These are phyloP conservation scores for Gryganskiella cystojenkinii DNA, from an alignment of 192 early-diverging fungal genomes.

Conservation along the genomic window DNA sequence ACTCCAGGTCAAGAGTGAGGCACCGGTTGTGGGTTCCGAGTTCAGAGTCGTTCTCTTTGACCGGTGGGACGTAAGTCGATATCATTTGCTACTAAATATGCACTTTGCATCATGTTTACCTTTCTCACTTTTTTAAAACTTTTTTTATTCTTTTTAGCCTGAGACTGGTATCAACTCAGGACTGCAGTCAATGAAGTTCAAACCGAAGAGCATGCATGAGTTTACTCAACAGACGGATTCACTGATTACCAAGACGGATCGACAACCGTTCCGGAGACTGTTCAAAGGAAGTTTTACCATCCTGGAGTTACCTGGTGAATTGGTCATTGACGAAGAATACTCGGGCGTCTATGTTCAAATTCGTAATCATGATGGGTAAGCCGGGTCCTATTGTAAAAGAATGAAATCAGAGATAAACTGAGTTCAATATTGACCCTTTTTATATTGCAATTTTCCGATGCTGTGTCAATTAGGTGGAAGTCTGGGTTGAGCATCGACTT, in stretches of 20 bases:
- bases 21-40: conserved; percentile 41
- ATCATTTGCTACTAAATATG: too few species aligned
- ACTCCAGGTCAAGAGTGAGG: conserved; percentile 34
- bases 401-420: neutral
- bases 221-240: conserved; percentile 34
- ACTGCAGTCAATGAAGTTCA: conserved; percentile 10
- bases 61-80: conserved; percentile 21
- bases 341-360: conserved; percentile 36
- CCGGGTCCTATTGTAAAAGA: neutral
- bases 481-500: conserved; percentile 40
- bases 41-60: conserved; percentile 34
- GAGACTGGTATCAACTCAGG: neutral
- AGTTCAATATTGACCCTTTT: neutral
- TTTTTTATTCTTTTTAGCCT: neutral
- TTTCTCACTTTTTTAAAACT: neutral
- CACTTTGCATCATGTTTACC: too few species aligned
- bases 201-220: conserved; percentile 28
- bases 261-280: conserved; percentile 32
- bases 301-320: conserved; percentile 35
- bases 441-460: neutral
- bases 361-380: conserved; percentile 42
- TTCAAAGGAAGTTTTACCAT: conserved; percentile 25
- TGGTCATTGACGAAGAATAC: conserved; percentile 30
- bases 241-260: conserved; percentile 9
- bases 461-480: conserved; percentile 27